These are phyloP conservation scores for Phytophthora quininea DNA, from an alignment of 352 stramenopile genomes.

Conservation along the genomic window DNA sequence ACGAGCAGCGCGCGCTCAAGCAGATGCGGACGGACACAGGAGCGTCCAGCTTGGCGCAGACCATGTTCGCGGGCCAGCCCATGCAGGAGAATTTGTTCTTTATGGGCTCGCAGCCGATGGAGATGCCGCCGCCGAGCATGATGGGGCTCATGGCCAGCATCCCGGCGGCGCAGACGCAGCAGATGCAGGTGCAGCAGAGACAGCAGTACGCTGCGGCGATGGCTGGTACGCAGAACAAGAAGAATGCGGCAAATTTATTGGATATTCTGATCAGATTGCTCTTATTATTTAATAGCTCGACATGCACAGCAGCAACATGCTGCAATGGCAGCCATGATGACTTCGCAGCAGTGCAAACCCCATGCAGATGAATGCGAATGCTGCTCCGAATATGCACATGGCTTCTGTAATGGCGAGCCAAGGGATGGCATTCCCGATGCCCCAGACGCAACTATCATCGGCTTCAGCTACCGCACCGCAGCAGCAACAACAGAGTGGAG, in stretches of 20 bases:
- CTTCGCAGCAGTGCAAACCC: constrained; percentile 1
- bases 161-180: constrained; percentile 30
- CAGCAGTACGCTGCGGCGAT: constrained; percentile 42
- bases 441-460: constrained; percentile 6
- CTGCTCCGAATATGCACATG: constrained; percentile 20
- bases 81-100: constrained; percentile 34
- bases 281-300: constrained; percentile 14
- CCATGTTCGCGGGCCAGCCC: constrained; percentile 28
- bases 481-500: constrained; percentile 7
- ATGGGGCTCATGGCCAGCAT: constrained; percentile 28
- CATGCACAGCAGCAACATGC: constrained; percentile 32
- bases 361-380: constrained; percentile 17
- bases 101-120: constrained; percentile 40
- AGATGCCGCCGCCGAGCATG: constrained; percentile 28
- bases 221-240: constrained; percentile 14
- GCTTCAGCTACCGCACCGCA: neutral
- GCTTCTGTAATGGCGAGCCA: constrained; percentile 26
- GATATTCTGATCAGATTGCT: too few relatives aligned
- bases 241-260: neutral
- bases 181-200: constrained; percentile 38
- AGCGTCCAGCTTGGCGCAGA: constrained; percentile 16
- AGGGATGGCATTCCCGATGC: constrained; percentile 5
- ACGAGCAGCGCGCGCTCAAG: constrained; percentile 39
- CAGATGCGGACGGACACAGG: constrained; percentile 36
- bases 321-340: constrained; percentile 18